These are phyloP conservation scores for Marasmius oreades DNA, from an alignment of 1,284 basidiomycete genomes.

Conservation along the genomic window DNA sequence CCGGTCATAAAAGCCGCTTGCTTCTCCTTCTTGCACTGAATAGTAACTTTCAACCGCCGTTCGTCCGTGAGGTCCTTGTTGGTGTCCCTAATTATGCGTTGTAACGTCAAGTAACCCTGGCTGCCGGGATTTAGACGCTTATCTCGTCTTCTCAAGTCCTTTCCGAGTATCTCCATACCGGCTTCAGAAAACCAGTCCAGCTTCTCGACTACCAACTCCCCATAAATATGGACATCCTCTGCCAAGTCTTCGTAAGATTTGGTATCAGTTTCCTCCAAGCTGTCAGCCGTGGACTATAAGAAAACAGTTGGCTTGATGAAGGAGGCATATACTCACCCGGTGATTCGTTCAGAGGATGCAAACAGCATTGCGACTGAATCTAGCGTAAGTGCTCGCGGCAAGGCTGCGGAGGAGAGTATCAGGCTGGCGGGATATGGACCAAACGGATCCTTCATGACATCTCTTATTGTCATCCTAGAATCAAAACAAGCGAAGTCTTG, in stretches of 20 bases:
- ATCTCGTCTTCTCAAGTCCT: neutral
- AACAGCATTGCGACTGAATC: neutral
- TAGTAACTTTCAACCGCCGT: neutral
- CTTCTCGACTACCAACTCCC: neutral
- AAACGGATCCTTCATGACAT: neutral
- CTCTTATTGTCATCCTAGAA: too few species aligned
- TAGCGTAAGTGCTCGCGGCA: neutral
- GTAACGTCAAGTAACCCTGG: neutral
- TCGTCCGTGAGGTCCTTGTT: neutral
- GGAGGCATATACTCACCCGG: neutral
- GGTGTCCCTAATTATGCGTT: neutral
- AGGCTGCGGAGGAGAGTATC: neutral
- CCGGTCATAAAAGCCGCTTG: neutral
- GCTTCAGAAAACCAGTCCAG: neutral
- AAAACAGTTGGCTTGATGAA: neutral
- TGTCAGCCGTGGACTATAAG: neutral
- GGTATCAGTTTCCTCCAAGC: neutral
- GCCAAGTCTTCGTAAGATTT: neutral
- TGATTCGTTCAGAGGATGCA: neutral
- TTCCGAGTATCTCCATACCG: neutral
- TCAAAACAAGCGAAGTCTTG: too few species aligned
- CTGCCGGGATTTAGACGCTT: neutral
- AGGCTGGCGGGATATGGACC: neutral
- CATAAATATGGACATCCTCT: neutral
- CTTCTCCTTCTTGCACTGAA: neutral